Evolutionary conservation across 2,329 filamentous ascomycete genomes (phyloP).

Genomic region (Botrytis squamosa): DNA sequence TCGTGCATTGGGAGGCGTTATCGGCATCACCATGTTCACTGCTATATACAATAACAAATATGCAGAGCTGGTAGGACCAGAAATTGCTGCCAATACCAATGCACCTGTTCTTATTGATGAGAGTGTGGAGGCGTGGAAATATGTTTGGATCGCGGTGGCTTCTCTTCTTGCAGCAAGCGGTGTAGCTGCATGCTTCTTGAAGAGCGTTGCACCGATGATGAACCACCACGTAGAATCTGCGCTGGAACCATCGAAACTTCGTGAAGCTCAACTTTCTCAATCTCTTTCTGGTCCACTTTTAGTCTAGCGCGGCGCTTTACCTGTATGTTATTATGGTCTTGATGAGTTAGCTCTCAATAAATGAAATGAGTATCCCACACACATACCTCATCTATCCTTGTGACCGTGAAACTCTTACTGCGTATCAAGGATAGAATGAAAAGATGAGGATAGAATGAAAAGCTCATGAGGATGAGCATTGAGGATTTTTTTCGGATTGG

Average conservation of each 20-base stretch:
- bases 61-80: constrained; percentile 24
- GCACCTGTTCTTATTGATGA: constrained; percentile 20
- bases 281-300: not conserved
- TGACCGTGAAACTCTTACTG: too few relatives aligned
- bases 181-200: constrained; percentile 27
- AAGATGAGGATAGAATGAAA: too few relatives aligned
- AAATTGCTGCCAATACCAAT: constrained; percentile 11
- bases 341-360: too few relatives aligned
- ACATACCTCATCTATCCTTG: too few relatives aligned
- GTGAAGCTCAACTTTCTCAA: constrained; percentile 14
- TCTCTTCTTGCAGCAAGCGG: constrained; percentile 25
- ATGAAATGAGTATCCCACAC: too few relatives aligned
- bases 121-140: constrained; percentile 26
- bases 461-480: too few relatives aligned
- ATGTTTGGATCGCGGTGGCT: constrained; percentile 28
- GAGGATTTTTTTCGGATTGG: too few relatives aligned
- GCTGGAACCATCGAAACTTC: constrained; percentile 24
- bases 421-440: too few relatives aligned
- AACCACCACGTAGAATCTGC: constrained; percentile 28
- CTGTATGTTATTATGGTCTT: too few relatives aligned
- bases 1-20: constrained; percentile 26
- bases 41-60: constrained; percentile 29
- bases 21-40: constrained; percentile 30
- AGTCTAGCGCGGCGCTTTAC: too few relatives aligned
- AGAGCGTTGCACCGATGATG: constrained; percentile 27